Percentiles rank a stretch among this genome's conserved stretches.
These are phyloP conservation scores for Penicillium sp. DNA, from an alignment of 2,329 filamentous ascomycete species.

Conservation along the genomic window DNA sequence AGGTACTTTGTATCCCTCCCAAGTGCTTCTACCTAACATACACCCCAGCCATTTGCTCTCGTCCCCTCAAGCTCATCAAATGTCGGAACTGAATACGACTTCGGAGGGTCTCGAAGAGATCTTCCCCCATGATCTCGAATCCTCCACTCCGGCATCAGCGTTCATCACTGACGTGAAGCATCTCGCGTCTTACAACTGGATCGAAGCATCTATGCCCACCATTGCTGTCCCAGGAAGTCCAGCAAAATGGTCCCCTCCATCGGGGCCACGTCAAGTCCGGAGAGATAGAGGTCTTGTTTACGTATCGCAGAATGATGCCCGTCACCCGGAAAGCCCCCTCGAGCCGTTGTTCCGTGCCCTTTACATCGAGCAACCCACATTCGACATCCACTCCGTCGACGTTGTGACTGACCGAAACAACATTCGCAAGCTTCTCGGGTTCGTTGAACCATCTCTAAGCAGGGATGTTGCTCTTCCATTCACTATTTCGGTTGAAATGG, in stretches of 20 bases:
- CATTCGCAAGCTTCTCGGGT: constrained; percentile 52
- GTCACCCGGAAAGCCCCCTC: constrained; percentile 46
- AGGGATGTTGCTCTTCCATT: constrained; percentile 37
- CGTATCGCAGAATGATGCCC: constrained; percentile 50
- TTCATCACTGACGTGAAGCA: constrained; percentile 33
- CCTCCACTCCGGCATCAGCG: neutral
- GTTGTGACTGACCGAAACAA: constrained; percentile 53
- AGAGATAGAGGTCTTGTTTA: constrained; percentile 42
- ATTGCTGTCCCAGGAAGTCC: constrained; percentile 51
- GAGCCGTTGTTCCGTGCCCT: constrained; percentile 53
- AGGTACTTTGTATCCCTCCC: no score
- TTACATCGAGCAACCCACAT: constrained; percentile 38
- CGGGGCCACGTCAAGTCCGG: constrained; percentile 26
- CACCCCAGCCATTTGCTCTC: no score
- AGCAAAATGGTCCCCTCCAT: constrained; percentile 41
- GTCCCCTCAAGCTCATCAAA: neutral
- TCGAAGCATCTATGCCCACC: constrained; percentile 43
- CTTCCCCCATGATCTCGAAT: neutral
- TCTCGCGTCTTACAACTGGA: constrained; percentile 56
- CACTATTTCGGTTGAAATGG: constrained; percentile 46
- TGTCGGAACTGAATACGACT: neutral
- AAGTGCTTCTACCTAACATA: no score
- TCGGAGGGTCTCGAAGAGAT: neutral
- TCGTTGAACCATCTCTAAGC: constrained; percentile 36
- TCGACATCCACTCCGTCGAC: constrained; percentile 41